Percentiles rank a stretch among this genome's conserved stretches.
Evolutionary conservation across 1,139 yeast species (phyloP).

Genomic region (Arxiozyma telluris): DNA sequence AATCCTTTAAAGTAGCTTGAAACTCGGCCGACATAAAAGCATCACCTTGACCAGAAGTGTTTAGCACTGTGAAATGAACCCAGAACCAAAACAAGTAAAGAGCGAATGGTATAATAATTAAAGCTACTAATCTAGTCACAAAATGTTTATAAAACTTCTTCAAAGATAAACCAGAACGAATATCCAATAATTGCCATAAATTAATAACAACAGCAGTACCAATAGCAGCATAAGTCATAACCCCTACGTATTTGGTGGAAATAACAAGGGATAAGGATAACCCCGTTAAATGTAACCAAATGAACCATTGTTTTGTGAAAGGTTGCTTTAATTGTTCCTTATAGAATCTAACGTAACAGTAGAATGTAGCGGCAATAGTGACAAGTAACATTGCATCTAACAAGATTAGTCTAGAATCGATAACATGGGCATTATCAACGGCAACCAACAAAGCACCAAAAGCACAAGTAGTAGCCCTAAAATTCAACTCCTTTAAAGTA

Average conservation of each 20-base stretch:
- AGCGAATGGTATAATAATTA: constrained; percentile 71
- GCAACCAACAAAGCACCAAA: constrained; percentile 76
- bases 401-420: constrained; percentile 81
- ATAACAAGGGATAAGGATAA: constrained; percentile 80
- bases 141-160: constrained; percentile 59
- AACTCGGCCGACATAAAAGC: constrained; percentile 85
- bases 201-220: constrained; percentile 82
- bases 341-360: constrained; percentile 69
- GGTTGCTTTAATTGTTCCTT: constrained; percentile 56
- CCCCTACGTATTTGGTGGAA: constrained; percentile 92
- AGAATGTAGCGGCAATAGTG: constrained; percentile 71
- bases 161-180: constrained; percentile 57
- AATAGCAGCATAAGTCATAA: constrained; percentile 76
- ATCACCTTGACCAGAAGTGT: constrained; percentile 92
- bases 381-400: constrained; percentile 84
- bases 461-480: constrained; percentile 67
- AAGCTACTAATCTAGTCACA: constrained; percentile 60
- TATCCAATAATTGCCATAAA: constrained; percentile 77
- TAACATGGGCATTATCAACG: constrained; percentile 86
- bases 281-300: constrained; percentile 80
- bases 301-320: constrained; percentile 70
- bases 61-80: constrained; percentile 74
- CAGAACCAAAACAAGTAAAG: constrained; percentile 90
- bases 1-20: constrained; percentile 84
- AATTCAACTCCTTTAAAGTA: constrained; percentile 77